Base-by-base conservation (phyloP, 176 grass and related monocot species). In the Carex littledalei region DNA sequence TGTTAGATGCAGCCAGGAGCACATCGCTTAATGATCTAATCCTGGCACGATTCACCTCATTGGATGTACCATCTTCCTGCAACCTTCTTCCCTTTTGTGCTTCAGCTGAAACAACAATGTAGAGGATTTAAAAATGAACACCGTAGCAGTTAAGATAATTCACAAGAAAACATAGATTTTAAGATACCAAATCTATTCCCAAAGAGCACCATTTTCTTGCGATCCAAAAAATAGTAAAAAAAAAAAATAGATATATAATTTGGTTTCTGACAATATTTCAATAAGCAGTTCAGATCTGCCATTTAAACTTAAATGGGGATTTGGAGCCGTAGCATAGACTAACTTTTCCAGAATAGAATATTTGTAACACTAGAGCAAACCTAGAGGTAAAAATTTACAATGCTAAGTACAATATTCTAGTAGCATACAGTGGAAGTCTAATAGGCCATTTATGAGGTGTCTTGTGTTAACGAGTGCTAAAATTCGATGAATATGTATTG, bases 11-110 rank as follows among this genome's bases (percentile, higher is more conserved):
- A 50, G 81, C 32, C 70, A 99, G 85, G 58, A 99, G 81, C 64
- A 99, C 72, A 81, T 99, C 91, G 85, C 88, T 93, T 81, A 99
- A 81, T 50, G 93, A 95, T 55, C 87, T 92, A 39, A 99, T 78
- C 68, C 84, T 89, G 64, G 91, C 91, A 81, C 91, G 85, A 6
- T 53, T 81, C 10, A 66, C 63, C 76, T 88, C 87, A 81, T 75
- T 81, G 86, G 87, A 84, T 79, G 87, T 60, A 80, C 65, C 88
- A 41, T 86, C 91, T 87, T 89, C 89, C 70, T 86, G 85, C 79
- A 89, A 90, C 26, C 86, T 88, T 86, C 81, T 92, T 34, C 79
- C 88, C 82, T 92, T 99, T 80, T 99, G 90, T 81, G 80, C 62
- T 88, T 92, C 96, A 89, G 91, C 96, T 99, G 90, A 84, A 80